These are phyloP conservation scores for Ephemerocybe angulata DNA, from an alignment of 768 basidiomycete genomes.

Conservation along the genomic window DNA sequence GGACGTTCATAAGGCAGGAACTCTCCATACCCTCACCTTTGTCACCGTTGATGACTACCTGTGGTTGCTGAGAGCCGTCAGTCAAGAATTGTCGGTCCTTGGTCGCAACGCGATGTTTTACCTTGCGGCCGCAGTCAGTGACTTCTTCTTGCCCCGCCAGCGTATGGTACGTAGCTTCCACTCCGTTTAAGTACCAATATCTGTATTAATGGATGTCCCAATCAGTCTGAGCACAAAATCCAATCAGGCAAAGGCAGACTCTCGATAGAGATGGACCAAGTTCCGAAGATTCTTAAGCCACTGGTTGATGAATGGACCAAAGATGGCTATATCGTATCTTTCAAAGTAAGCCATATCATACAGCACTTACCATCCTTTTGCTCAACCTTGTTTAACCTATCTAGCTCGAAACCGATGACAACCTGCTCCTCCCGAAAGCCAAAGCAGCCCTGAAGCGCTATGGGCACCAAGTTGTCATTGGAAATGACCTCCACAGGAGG, in stretches of 20 bases:
- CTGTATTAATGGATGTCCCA: too few species aligned
- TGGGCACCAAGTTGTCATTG: constrained; percentile 96
- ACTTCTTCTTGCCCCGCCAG: constrained; percentile 93
- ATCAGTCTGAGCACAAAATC: constrained; percentile 96
- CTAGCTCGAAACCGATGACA: constrained; percentile 89
- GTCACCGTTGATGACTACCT: constrained; percentile 96
- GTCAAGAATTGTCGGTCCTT: constrained; percentile 69
- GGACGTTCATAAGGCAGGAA: constrained; percentile 65
- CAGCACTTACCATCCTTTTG: not conserved
- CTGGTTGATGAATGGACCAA: constrained; percentile 92
- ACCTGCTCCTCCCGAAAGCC: constrained; percentile 87
- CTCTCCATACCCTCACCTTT: constrained; percentile 82
- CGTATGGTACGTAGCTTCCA: constrained; percentile 88
- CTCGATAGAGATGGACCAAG: constrained; percentile 97
- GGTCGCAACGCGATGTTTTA: constrained; percentile 85
- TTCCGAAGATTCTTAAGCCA: constrained; percentile 92
- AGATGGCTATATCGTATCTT: constrained; percentile 90
- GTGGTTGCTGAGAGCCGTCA: constrained; percentile 81
- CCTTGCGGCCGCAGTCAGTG: constrained; percentile 95
- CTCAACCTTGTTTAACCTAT: not conserved
- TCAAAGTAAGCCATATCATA: constrained; percentile 66
- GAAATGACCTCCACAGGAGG: constrained; percentile 88
- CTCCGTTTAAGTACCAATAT: too few species aligned
- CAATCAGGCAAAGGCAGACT: constrained; percentile 94
- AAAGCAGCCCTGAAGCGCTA: constrained; percentile 85